Evolutionary conservation across 2,329 filamentous ascomycete species (phyloP).

Genomic region (Trichoderma aggressivum): DNA sequence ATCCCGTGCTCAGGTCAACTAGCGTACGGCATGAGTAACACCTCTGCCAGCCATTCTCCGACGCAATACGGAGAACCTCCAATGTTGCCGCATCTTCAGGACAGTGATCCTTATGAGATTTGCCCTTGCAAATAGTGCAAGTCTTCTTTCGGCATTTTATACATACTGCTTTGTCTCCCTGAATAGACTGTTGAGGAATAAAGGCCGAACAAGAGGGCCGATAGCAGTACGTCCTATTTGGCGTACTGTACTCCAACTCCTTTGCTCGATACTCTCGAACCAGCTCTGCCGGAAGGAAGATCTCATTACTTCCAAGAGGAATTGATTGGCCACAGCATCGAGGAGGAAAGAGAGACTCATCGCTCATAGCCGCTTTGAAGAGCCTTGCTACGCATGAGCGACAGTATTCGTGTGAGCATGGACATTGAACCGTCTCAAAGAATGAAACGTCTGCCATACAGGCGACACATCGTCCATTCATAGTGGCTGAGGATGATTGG

Average conservation of each 20-base stretch:
- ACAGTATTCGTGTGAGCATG: constrained; percentile 52
- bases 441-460: background rate
- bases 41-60: background rate
- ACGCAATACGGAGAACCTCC: background rate
- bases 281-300: constrained; percentile 36
- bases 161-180: constrained; percentile 38
- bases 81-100: constrained; percentile 37
- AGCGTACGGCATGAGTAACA: background rate
- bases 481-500: background rate
- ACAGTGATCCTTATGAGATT: constrained; percentile 45
- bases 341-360: constrained; percentile 52
- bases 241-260: constrained; percentile 46
- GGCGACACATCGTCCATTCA: background rate
- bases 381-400: constrained; percentile 41
- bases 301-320: constrained; percentile 29
- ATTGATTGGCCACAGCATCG: constrained; percentile 48
- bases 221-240: constrained; percentile 50
- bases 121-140: constrained; percentile 48
- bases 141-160: constrained; percentile 41
- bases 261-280: constrained; percentile 40
- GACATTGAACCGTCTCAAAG: constrained; percentile 20
- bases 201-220: constrained; percentile 43
- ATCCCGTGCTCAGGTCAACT: background rate
- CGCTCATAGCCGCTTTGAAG: constrained; percentile 39
- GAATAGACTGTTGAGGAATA: constrained; percentile 35